Evolutionary conservation across 1,139 yeast species (phyloP).

Genomic region (Kodamaea derodonti): DNA sequence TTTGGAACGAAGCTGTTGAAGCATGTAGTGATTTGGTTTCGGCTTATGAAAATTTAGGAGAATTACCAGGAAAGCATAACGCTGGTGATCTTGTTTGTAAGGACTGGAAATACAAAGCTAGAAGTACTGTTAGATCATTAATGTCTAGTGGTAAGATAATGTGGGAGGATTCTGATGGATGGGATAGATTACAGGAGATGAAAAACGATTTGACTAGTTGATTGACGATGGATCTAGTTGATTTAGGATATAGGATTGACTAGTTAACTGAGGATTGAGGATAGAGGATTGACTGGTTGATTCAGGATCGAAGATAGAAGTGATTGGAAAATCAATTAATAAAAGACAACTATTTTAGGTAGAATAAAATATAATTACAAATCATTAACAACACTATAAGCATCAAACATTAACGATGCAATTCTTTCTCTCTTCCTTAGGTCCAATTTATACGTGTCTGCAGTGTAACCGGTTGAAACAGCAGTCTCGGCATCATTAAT

Average conservation of each 20-base stretch:
- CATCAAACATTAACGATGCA: conserved; percentile 28
- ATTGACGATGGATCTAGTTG: too few species aligned
- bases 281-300: too few species aligned
- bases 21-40: conserved; percentile 77
- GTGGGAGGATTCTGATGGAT: conserved; percentile 82
- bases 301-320: too few species aligned
- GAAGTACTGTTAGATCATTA: conserved; percentile 65
- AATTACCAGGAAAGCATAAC: conserved; percentile 77
- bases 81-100: conserved; percentile 83
- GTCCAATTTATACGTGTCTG: background rate
- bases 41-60: conserved; percentile 86
- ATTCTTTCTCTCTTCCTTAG: conserved; percentile 15
- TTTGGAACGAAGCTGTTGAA: conserved; percentile 81
- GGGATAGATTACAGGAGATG: conserved; percentile 59
- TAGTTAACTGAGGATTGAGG: too few species aligned
- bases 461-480: conserved; percentile 1
- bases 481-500: background rate
- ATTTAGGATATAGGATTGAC: too few species aligned
- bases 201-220: conserved; percentile 36
- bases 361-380: too few species aligned
- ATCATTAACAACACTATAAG: conserved; percentile 27
- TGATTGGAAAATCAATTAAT: too few species aligned
- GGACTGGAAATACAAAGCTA: conserved; percentile 88
- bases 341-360: too few species aligned
- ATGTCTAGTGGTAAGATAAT: conserved; percentile 74